Evolutionary conservation across 2,329 filamentous ascomycete genomes (phyloP), one percentile per base, ranked within the genome.

Genomic region (Juglanconis oblonga): DNA sequence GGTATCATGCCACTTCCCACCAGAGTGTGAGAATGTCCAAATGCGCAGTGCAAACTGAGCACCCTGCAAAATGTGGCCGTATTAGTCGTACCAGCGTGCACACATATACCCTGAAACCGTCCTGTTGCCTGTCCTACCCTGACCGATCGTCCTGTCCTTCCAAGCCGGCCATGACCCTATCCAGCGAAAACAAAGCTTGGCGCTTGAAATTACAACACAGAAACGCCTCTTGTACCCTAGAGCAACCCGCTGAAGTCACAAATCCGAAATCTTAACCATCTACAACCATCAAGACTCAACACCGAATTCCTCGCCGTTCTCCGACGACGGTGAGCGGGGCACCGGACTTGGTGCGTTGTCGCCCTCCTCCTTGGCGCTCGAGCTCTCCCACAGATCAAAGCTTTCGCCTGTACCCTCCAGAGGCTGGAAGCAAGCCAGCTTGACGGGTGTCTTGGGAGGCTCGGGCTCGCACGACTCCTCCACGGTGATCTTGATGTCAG

Each of bases 361-460:
- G 1, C 72, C 68, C 58, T 84, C 87, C 52, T 85, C 87, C 64
- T 85, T 83, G 32, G 82, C 81, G 71, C 86, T 89, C 32, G 79
- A 81, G 68, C 87, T 90, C 72, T 90, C 88, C 87, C 87, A 90
- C 14, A 91, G 79, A 67, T 89, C 86, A 67, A 90, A 85, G 69
- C 74, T 80, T 66, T 86, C 83, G 45, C 80, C 83, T 0, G 83
- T 81, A 51, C 82, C 85, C 56, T 87, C 83, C 5, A 87, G 77
- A 1, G 83, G 80, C 57, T 81, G 72, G 13, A 87, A 72, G 2
- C 82, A 67, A 1, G 80, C 77, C 2, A 81, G 81, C 55, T 77
- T 74, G 5, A 73, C 67, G 1, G 69, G 70, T 29, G 66, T 52
- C 42, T 68, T 51, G 3, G 53, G n/a, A 1, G 38, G 14, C 38